Evolutionary conservation across 805 yeast genomes (phyloP).

Genomic region (Peterozyma toletana): DNA sequence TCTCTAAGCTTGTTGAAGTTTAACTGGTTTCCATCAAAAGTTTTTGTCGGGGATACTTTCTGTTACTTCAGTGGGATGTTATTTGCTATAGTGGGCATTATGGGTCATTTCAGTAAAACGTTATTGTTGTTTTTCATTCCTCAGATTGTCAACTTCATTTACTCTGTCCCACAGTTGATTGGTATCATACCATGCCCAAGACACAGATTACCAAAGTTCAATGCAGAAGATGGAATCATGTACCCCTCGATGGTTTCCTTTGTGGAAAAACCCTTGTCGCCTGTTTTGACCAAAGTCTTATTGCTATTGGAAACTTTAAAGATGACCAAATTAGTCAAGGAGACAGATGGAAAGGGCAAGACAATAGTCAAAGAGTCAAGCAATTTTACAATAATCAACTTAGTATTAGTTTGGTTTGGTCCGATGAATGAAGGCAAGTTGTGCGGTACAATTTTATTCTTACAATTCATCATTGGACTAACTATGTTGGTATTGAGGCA

Average conservation of each 20-base stretch:
- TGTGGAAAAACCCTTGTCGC: constrained; percentile 21
- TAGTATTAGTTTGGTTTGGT: constrained; percentile 79
- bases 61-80: constrained; percentile 99
- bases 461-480: constrained; percentile 66
- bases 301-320: constrained; percentile 36
- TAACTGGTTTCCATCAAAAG: constrained; percentile 89
- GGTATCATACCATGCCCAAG: constrained; percentile 89
- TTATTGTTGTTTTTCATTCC: constrained; percentile 80
- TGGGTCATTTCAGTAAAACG: constrained; percentile 95
- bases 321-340: constrained; percentile 37
- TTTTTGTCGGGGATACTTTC: constrained; percentile 96
- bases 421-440: constrained; percentile 81
- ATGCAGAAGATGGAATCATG: constrained; percentile 60
- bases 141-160: constrained; percentile 83
- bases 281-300: constrained; percentile 30
- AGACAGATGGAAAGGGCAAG: constrained; percentile 16
- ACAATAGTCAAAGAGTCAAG: constrained; percentile 40
- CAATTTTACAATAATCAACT: constrained; percentile 83
- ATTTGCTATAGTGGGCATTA: constrained; percentile 91
- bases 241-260: constrained; percentile 60
- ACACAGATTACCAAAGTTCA: constrained; percentile 82
- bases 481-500: constrained; percentile 69
- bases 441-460: constrained; percentile 47
- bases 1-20: constrained; percentile 65
- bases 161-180: constrained; percentile 89